Base-by-base conservation (phyloP, 345 rosid species). In the Barbarea vulgaris region DNA sequence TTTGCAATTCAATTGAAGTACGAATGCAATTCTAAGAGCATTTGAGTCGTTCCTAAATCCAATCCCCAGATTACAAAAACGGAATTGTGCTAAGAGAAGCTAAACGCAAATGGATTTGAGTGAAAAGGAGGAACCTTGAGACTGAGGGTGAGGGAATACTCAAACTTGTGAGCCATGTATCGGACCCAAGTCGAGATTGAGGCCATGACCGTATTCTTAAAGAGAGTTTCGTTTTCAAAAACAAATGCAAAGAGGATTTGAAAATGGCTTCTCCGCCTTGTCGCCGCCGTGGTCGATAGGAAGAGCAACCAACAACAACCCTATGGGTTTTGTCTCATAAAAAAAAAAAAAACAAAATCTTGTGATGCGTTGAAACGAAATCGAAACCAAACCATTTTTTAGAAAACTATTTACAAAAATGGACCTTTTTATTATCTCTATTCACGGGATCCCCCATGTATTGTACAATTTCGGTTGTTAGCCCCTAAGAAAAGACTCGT, bases 161-260 rank as follows among this genome's bases (percentile, higher is more conserved):
- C 89, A 57, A 88, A 76, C 79, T 91, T 93, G 83, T 81, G 81
- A 53, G 69, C 84, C 62, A 88, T 8, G 87, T 93, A 91, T 54
- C 97, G 87, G 61, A 76, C 71, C 96, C 94, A 91, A 39, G 96
- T 91, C 75, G 91, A 73, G 47, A 84, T 73, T 65, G 94, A 86
- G 79, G 83, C 87, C 98, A 93, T 93, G 77, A 65, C 69, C 67
- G 18, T 57, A 77, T 37, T n/a, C 6, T 28, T 27, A n/a, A n/a
- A 2, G 1, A 24, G 25, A 24, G 24, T 11, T 21, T 72, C 50
- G 36, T 25, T 25, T 70, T n/a, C 10, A 19, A 55, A 55, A 14
- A 28, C 1, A 12, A 39, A 41, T 33, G 19, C 25, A 24, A 21
- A 6, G 13, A n/a, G 30, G 27, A n/a, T 47, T 7, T 1, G 44